Conservation (phyloP, 139 green algal genomes). For the Chlorella vulgaris region DNA sequence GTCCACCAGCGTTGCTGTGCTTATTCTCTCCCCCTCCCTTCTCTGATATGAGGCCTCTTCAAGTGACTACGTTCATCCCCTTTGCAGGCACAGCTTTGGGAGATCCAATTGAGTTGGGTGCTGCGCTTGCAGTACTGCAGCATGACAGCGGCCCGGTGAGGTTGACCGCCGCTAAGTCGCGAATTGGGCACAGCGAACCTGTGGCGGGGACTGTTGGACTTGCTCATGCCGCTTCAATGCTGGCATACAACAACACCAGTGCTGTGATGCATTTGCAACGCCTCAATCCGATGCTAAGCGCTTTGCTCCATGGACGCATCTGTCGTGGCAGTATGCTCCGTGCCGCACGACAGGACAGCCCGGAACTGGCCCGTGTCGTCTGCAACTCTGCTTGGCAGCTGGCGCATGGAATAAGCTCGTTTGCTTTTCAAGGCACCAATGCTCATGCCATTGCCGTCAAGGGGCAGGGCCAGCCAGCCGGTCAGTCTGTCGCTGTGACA, state of each 20-base stretch:
- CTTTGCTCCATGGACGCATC: not conserved
- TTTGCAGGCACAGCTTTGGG: slow-evolving; percentile 50
- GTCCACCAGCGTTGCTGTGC: no score
- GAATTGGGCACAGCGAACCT: slow-evolving; percentile 78
- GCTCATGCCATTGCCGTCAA: slow-evolving; percentile 28
- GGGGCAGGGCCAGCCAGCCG: not conserved
- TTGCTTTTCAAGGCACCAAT: slow-evolving; percentile 55
- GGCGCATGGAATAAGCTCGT: slow-evolving; percentile 25
- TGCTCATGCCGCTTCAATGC: slow-evolving; percentile 30
- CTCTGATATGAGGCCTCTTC: no score
- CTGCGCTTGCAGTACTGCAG: not conserved
- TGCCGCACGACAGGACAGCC: not conserved
- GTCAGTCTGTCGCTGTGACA: not conserved
- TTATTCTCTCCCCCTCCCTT: no score
- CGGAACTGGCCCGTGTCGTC: not conserved
- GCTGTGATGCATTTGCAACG: not conserved
- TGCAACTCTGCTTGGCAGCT: not conserved
- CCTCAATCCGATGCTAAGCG: slow-evolving; percentile 3
- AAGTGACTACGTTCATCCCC: not conserved
- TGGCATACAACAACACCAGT: not conserved
- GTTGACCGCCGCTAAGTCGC: slow-evolving; percentile 62
- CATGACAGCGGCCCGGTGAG: not conserved
- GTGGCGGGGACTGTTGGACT: slow-evolving; percentile 68
- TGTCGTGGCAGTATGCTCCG: no score
- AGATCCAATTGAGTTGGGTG: slow-evolving; percentile 52